A percentile compares a stretch with the other conserved stretches of the same genome.
Conservation (phyloP, 2,329 filamentous ascomycete species). For the Paraphoma sp. region DNA sequence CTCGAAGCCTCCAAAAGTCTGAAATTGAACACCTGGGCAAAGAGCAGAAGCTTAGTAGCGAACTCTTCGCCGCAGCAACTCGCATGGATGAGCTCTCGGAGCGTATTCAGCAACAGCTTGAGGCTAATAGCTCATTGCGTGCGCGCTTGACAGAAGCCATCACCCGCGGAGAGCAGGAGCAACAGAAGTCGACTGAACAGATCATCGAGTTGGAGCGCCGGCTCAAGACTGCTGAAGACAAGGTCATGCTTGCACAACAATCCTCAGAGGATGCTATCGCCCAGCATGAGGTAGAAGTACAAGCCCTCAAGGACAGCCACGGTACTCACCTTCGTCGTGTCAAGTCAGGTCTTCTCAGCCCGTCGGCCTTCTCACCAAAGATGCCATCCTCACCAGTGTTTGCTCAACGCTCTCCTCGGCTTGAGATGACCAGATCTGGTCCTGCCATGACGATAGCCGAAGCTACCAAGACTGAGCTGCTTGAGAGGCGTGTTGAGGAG, state of each 20-base stretch:
- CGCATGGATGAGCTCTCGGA: constrained; percentile 80
- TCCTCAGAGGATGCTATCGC: constrained; percentile 83
- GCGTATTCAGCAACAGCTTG: constrained; percentile 80
- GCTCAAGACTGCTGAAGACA: constrained; percentile 83
- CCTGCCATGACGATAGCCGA: constrained; percentile 67
- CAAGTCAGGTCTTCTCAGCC: constrained; percentile 59
- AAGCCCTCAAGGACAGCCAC: constrained; percentile 76
- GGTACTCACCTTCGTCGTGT: constrained; percentile 78
- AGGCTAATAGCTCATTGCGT: constrained; percentile 77
- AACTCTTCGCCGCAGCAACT: constrained; percentile 75
- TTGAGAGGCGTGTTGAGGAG: constrained; percentile 81
- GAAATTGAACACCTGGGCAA: constrained; percentile 65
- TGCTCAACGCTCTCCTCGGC: constrained; percentile 62
- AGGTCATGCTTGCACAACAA: constrained; percentile 81
- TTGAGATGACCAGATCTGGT: constrained; percentile 68
- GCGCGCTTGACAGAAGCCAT: constrained; percentile 80
- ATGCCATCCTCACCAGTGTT: constrained; percentile 70
- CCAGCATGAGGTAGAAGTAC: constrained; percentile 85
- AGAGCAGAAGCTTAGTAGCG: constrained; percentile 70
- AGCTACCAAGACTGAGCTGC: constrained; percentile 73
- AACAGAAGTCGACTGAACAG: constrained; percentile 77
- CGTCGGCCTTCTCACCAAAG: constrained; percentile 62
- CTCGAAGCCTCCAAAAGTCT: constrained; percentile 63
- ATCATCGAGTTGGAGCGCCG: constrained; percentile 85
- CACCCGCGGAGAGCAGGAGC: constrained; percentile 81